These are phyloP conservation scores for Aspergillus biplanus DNA, from an alignment of 495 filamentous ascomycete genomes.

Conservation along the genomic window DNA sequence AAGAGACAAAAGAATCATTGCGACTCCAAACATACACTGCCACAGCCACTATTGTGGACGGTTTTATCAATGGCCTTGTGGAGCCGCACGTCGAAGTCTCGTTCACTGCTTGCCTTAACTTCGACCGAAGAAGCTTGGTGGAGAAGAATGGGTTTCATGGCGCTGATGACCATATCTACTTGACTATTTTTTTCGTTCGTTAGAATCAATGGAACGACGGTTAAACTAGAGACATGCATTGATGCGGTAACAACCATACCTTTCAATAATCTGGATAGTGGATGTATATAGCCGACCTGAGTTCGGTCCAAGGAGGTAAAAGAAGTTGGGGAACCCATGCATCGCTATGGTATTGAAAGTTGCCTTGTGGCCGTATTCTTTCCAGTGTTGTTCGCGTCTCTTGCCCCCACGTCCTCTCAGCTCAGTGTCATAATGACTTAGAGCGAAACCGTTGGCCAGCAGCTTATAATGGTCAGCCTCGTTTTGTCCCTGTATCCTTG, in stretches of 20 bases:
- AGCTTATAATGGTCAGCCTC: constrained; percentile 9
- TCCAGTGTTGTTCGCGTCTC: constrained; percentile 21
- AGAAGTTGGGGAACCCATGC: constrained; percentile 35
- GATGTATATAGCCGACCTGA: constrained; percentile 30
- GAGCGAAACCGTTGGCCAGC: constrained; percentile 21
- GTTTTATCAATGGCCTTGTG: constrained; percentile 19
- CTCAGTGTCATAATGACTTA: constrained; percentile 16
- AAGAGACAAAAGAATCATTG: neutral
- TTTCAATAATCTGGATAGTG: constrained; percentile 49
- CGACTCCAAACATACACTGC: constrained; percentile 14
- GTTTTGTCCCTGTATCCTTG: neutral
- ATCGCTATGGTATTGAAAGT: constrained; percentile 31
- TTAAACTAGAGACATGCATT: neutral
- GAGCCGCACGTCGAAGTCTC: constrained; percentile 5
- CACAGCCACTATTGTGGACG: constrained; percentile 17
- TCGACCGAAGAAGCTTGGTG: constrained; percentile 9
- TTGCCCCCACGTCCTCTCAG: constrained; percentile 15
- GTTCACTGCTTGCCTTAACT: constrained; percentile 14
- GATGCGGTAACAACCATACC: constrained; percentile 28
- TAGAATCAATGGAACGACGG: constrained; percentile 33
- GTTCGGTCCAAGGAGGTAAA: constrained; percentile 33
- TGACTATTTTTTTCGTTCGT: constrained; percentile 5
- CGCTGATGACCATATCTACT: constrained; percentile 15
- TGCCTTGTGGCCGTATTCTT: constrained; percentile 20
- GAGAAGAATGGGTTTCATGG: constrained; percentile 14